Percentiles rank a stretch among this genome's conserved stretches.
phyloP scores from a whole-genome alignment of 768 basidiomycete species.

The Suillus paluster region DNA sequence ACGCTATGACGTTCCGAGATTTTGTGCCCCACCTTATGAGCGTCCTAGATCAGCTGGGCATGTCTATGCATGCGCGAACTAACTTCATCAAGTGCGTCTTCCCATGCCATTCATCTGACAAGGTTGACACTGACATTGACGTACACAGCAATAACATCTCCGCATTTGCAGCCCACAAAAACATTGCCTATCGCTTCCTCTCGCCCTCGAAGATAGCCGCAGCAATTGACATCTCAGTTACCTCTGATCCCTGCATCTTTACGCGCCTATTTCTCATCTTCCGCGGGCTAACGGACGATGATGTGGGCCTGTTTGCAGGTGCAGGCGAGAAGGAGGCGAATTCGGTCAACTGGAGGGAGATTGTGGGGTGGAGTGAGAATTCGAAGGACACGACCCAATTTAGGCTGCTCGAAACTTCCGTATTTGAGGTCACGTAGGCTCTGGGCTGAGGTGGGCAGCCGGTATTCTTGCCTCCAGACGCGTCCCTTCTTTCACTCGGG shows the following conservation, averaged over 20 bases:
- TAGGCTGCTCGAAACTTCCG: slow-evolving; percentile 78
- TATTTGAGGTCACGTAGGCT: slow-evolving; percentile 67
- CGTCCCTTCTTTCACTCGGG: background rate
- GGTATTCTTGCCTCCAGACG: slow-evolving; percentile 24
- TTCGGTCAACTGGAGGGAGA: slow-evolving; percentile 77
- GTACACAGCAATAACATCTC: slow-evolving; percentile 70
- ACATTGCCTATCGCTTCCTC: slow-evolving; percentile 90
- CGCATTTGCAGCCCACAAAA: slow-evolving; percentile 75
- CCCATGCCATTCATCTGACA: slow-evolving; percentile 5
- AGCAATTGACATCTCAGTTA: slow-evolving; percentile 88
- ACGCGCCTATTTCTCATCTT: slow-evolving; percentile 88
- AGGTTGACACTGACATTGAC: slow-evolving; percentile 7
- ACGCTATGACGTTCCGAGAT: slow-evolving; percentile 81
- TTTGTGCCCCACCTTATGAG: slow-evolving; percentile 81
- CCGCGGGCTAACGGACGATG: slow-evolving; percentile 81
- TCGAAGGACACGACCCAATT: slow-evolving; percentile 76
- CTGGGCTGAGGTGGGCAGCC: slow-evolving; percentile 7
- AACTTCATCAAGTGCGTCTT: slow-evolving; percentile 74
- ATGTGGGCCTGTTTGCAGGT: slow-evolving; percentile 71
- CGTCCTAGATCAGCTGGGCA: slow-evolving; percentile 83
- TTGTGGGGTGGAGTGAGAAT: slow-evolving; percentile 81
- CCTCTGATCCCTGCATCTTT: slow-evolving; percentile 78
- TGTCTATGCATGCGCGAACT: slow-evolving; percentile 82
- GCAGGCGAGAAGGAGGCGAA: slow-evolving; percentile 90
- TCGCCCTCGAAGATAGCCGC: slow-evolving; percentile 78